A percentile compares a stretch with the other conserved stretches of the same genome.
These are phyloP conservation scores for Abrus precatorius DNA, from an alignment of 306 rosid species.

Conservation along the genomic window DNA sequence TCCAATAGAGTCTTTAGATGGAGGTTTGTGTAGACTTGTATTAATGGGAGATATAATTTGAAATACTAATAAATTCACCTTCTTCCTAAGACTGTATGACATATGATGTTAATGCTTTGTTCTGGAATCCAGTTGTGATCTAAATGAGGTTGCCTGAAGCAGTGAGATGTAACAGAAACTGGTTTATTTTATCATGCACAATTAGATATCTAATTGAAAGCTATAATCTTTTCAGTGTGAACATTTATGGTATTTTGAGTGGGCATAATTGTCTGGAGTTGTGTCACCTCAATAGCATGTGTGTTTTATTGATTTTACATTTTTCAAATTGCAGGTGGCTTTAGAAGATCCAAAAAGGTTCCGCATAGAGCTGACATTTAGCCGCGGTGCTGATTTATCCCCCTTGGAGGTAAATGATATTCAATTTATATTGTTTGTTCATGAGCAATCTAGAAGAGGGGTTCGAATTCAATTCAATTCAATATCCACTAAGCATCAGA, in stretches of 20 bases:
- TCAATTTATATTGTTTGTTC: conserved; percentile 9
- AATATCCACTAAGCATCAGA: conserved; percentile 13
- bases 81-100: no score
- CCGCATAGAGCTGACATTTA: conserved; percentile 91
- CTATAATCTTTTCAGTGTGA: not conserved
- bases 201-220: conserved; percentile 1
- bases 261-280: conserved; percentile 15
- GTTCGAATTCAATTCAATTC: conserved; percentile 30
- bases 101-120: no score
- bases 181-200: not conserved
- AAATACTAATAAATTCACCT: no score
- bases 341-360: conserved; percentile 91
- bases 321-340: conserved; percentile 72
- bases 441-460: conserved; percentile 21
- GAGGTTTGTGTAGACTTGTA: no score
- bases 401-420: conserved; percentile 84
- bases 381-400: conserved; percentile 97
- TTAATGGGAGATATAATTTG: no score
- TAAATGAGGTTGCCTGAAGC: no score
- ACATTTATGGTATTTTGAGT: not conserved
- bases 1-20: no score
- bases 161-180: no score
- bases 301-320: conserved; percentile 25
- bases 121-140: no score
- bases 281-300: not conserved